Percentiles rank a stretch among this genome's conserved stretches.
Conservation (phyloP, 1,284 basidiomycete species). For the Papiliotrema laurentii region DNA sequence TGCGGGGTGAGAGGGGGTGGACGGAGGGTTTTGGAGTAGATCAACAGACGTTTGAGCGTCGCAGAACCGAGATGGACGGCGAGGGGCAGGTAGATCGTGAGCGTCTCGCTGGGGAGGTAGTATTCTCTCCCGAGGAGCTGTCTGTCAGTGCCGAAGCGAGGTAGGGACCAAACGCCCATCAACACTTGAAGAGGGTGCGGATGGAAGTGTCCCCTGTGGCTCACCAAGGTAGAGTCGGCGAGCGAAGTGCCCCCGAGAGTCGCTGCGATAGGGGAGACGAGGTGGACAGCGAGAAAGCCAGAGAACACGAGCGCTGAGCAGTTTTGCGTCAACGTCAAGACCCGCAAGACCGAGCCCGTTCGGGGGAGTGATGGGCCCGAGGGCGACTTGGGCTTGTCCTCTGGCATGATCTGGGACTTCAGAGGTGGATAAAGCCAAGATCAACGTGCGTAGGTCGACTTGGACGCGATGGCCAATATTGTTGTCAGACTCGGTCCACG, state of each 20-base stretch:
- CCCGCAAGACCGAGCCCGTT: conserved; percentile 20
- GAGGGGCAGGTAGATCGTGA: conserved; percentile 34
- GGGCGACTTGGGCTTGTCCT: no score
- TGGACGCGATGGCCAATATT: no score
- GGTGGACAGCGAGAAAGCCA: conserved; percentile 38
- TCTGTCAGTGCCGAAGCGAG: background rate
- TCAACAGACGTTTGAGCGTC: conserved; percentile 19
- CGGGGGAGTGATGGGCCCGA: no score
- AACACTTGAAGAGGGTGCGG: no score
- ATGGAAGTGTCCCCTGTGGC: no score
- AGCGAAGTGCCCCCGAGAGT: conserved; percentile 26
- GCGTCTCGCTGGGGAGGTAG: conserved; percentile 37
- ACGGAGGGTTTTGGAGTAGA: conserved; percentile 11
- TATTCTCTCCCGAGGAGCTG: conserved; percentile 38
- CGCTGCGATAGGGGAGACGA: conserved; percentile 39
- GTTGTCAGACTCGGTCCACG: no score
- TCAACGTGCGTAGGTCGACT: no score
- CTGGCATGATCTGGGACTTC: no score
- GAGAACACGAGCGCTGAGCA: conserved; percentile 39
- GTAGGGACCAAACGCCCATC: background rate
- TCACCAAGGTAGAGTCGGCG: conserved; percentile 39
- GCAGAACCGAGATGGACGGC: conserved; percentile 31
- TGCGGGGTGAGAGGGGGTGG: conserved; percentile 13
- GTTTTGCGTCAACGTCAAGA: conserved; percentile 41
- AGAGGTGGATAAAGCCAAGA: no score